Evolutionary conservation across 1,284 basidiomycete genomes (phyloP), one percentile per base, ranked within the genome.

Genomic region (Golubevia sp.): DNA sequence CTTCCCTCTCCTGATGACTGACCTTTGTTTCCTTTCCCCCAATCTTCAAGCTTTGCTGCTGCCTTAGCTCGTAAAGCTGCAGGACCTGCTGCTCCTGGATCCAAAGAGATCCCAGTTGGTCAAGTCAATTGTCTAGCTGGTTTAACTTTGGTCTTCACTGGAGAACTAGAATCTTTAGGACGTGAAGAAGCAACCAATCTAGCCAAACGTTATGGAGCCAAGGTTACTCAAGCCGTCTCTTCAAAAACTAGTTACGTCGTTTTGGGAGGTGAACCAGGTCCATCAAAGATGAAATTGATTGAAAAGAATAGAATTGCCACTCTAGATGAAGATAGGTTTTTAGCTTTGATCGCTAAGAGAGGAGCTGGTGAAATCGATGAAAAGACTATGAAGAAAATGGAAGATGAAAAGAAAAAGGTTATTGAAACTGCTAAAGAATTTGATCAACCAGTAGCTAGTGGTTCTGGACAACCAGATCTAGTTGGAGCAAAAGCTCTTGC

Each of bases 201-300:
- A 1, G 95, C 91, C 0, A 98, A 98, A 84, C 91, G 94, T 3
- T 95, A 91, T 80, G 93, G 94, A 70, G 96, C 78, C 30, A 34
- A 34, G 30, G 92, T 98, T 13, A 92, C 92, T 0, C 87, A 88
- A 0, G 90, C 92, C 25, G 95, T 95, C 0, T 98, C 96, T 0
- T 90, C 91, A 38, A 94, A 91, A 79, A 99, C 96, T 0, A 90
- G 90, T 34, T 99, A 89, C 73, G 94, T 99, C 55, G 88, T 99
- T 7, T 84, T 98, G 0, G 97, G 97, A 1, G 88, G 90, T 24
- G 90, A 92, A 57, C 93, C 96, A 0, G 97, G 97, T 0, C 90
- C 91, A 0, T 89, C 89, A 62, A 99, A 99, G 83, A 85, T 99
- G 25, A 88, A 88, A 13, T 90, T 90, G 38, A 94, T 98, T 84